Base-by-base conservation (phyloP, 495 filamentous ascomycete species). In the Bombardia bombarda region DNA sequence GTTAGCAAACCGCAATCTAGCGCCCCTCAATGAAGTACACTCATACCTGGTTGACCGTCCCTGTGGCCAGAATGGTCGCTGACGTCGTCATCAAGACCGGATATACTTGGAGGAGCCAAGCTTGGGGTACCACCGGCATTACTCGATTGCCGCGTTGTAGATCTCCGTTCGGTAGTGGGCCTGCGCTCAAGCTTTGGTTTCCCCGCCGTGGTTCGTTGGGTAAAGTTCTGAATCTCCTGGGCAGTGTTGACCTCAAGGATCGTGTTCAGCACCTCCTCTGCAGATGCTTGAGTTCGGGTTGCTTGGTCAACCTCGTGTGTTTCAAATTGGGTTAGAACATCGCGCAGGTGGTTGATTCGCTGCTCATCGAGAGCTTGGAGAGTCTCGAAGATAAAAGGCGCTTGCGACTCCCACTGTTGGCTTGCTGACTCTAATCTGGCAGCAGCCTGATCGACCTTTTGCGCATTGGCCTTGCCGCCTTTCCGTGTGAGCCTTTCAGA, bases 311-410 rank as follows among this genome's bases (percentile, higher is more conserved):
- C 75, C 58, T 96, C 90, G 57, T 95, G 86, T 9, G 93, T 99
- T 61, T 92, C 80, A 46, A 86, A 80, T 52, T 95, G 92, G 2
- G 92, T 97, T 31, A 99, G 74, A 40, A 86, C 82, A 63, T 97
- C 90, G 33, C 92, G 84, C 39, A 99, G 72, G 61, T 94, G 84
- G 60, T 96, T 95, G 47, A 93, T 72, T 43, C 93, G 75, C 43
- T 74, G 80, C 65, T 99, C 93, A 46, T 99, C 93, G 14, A 89
- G 68, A 6, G 87, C 81, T 61, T 99, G 93, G 14, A 99, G 78
- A 45, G 84, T 87, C 62, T 97, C 93, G 57, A 93, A 97, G 42
- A 96, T 83, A 63, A 86, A 97, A 6, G 93, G 93, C 25, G 93
- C 87, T 58, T 95, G 86, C 7, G 92, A 93, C 25, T 95, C 84